phyloP scores from a whole-genome alignment of 768 basidiomycete species.

The Amanita molliuscula region DNA sequence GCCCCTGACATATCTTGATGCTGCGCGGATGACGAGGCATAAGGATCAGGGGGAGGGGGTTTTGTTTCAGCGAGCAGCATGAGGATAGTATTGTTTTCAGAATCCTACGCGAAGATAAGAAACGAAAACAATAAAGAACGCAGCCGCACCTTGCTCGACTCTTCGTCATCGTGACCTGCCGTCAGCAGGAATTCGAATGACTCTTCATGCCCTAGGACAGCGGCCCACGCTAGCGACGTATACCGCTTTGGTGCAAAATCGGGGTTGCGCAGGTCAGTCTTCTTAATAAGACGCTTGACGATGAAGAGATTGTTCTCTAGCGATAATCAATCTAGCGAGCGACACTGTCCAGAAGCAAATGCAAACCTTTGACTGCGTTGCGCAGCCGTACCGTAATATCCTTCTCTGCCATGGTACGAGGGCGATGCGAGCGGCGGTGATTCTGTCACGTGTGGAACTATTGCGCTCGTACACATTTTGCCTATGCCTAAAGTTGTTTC shows the following conservation, averaged over 20 bases:
- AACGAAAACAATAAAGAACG: not conserved
- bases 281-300: slow-evolving; percentile 77
- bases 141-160: slow-evolving; percentile 65
- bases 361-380: slow-evolving; percentile 68
- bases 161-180: slow-evolving; percentile 83
- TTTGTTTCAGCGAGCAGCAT: slow-evolving; percentile 85
- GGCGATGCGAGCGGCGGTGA: slow-evolving; percentile 12
- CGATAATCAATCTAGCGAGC: slow-evolving; percentile 11
- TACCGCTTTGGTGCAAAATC: slow-evolving; percentile 67
- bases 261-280: slow-evolving; percentile 86
- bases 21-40: slow-evolving; percentile 31
- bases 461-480: slow-evolving; percentile 1
- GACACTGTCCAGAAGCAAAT: not conserved
- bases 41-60: slow-evolving; percentile 36
- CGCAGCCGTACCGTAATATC: slow-evolving; percentile 66
- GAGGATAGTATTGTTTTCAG: slow-evolving; percentile 87
- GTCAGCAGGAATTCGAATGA: slow-evolving; percentile 86
- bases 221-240: slow-evolving; percentile 90
- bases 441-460: slow-evolving; percentile 3
- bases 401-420: slow-evolving; percentile 64
- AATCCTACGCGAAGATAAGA: slow-evolving; percentile 46
- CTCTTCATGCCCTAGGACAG: slow-evolving; percentile 80
- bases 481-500: slow-evolving; percentile 92
- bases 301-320: slow-evolving; percentile 92
- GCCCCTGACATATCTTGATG: slow-evolving; percentile 59